A percentile compares a stretch with the other conserved stretches of the same genome.
Evolutionary conservation across 768 basidiomycete species (phyloP).

Genomic region (Mycena albidolilacea): DNA sequence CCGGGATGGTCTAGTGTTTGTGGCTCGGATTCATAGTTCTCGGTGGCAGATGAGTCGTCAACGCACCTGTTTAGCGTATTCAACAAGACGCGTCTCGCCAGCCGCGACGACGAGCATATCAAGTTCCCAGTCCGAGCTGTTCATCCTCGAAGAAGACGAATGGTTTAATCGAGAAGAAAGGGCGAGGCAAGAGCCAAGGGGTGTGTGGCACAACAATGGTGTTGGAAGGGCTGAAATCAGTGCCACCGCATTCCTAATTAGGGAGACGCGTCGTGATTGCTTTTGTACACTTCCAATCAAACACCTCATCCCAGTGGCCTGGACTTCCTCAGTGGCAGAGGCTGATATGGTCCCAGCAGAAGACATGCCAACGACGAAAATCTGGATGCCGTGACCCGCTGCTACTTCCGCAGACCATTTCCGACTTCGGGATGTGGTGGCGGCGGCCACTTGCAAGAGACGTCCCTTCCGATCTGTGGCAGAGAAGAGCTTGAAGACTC

Average conservation of each 20-base stretch:
- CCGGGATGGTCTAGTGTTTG: slow-evolving; percentile 19
- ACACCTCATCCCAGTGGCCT: neutral
- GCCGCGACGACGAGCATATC: slow-evolving; percentile 36
- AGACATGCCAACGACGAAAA: neutral
- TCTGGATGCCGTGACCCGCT: neutral
- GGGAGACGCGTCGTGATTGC: neutral
- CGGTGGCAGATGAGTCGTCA: neutral
- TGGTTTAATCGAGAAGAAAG: neutral
- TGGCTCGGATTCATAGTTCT: neutral
- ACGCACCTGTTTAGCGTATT: slow-evolving; percentile 32
- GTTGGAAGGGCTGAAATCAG: neutral
- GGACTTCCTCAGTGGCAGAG: neutral
- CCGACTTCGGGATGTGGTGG: slow-evolving; percentile 5
- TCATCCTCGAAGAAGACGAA: slow-evolving; percentile 12
- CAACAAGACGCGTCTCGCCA: slow-evolving; percentile 33
- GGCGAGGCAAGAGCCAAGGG: neutral
- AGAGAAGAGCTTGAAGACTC: neutral
- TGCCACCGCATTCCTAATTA: slow-evolving; percentile 14
- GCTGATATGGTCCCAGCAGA: neutral
- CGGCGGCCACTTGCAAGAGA: no score
- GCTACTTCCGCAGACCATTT: neutral
- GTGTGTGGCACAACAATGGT: neutral
- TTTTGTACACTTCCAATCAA: neutral
- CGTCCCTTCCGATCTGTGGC: neutral
- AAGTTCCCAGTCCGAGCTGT: slow-evolving; percentile 6